phyloP scores from a whole-genome alignment of 2,329 filamentous ascomycete genomes.

The Ophiostoma ulmi region DNA sequence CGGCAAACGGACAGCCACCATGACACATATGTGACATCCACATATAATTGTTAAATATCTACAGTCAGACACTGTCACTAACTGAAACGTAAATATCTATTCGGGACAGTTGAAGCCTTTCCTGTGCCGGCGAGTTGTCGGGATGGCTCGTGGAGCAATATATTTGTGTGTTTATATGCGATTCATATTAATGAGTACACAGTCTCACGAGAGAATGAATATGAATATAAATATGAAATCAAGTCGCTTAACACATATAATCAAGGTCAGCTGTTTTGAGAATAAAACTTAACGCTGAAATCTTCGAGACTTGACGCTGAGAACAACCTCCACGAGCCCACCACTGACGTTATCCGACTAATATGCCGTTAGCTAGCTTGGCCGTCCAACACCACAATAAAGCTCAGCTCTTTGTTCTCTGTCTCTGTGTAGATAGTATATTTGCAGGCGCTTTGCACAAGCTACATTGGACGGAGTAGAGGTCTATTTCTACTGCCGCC shows the following conservation, averaged over 20 bases:
- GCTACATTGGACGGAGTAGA: neutral
- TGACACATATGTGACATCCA: neutral
- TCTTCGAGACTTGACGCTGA: neutral
- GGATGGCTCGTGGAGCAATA: neutral
- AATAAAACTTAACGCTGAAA: neutral
- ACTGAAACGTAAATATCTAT: neutral
- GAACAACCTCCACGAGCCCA: too few species aligned
- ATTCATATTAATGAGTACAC: neutral
- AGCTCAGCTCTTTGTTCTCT: neutral
- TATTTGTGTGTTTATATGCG: neutral
- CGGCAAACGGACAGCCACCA: constrained; percentile 1
- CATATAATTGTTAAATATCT: neutral
- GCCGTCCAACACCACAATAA: neutral
- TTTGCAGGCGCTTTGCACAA: neutral
- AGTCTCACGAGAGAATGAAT: neutral
- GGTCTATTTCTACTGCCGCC: too few species aligned
- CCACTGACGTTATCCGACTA: neutral
- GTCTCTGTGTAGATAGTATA: neutral
- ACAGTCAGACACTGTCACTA: neutral
- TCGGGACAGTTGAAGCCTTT: neutral
- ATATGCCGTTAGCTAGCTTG: neutral
- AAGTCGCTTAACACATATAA: too few species aligned
- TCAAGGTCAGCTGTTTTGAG: neutral
- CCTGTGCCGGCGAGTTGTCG: neutral
- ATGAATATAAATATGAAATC: neutral